Conservation (phyloP, 192 early-diverging fungal species). For the Coemansia aciculifera region DNA sequence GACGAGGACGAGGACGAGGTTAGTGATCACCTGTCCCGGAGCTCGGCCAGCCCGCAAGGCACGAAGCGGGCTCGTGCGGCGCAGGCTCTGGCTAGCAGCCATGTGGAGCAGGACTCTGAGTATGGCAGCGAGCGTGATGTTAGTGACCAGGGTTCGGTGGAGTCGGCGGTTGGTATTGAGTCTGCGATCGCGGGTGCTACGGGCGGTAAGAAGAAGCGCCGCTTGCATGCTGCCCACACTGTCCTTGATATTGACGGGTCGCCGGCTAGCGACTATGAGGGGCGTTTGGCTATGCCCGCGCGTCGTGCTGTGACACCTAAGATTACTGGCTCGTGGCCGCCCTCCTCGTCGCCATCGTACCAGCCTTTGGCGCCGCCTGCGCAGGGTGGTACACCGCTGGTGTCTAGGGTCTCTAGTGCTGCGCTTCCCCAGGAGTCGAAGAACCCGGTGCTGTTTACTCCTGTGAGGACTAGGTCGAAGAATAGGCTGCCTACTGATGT, state of each 20-base stretch:
- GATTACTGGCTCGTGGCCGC: not conserved
- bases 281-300: too few relatives aligned
- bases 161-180: constrained; percentile 3
- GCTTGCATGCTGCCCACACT: constrained; percentile 28
- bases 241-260: constrained; percentile 19
- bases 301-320: too few relatives aligned
- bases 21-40: not conserved
- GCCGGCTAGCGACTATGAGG: not conserved
- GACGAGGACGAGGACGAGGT: not conserved
- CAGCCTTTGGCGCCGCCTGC: not conserved
- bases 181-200: not conserved
- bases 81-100: too few relatives aligned
- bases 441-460: constrained; percentile 42
- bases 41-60: constrained; percentile 10
- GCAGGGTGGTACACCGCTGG: not conserved
- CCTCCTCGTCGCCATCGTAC: not conserved
- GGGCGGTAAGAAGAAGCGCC: constrained; percentile 40
- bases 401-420: not conserved
- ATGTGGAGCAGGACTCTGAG: not conserved
- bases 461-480: constrained; percentile 28
- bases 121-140: not conserved
- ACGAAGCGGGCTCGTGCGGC: constrained; percentile 20
- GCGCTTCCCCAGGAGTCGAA: constrained; percentile 32
- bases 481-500: not conserved
- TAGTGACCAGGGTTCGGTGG: not conserved